Percentiles rank a stretch among this genome's conserved stretches.
Evolutionary conservation across 2,329 filamentous ascomycete species (phyloP).

Genomic region (Akanthomyces muscarius): DNA sequence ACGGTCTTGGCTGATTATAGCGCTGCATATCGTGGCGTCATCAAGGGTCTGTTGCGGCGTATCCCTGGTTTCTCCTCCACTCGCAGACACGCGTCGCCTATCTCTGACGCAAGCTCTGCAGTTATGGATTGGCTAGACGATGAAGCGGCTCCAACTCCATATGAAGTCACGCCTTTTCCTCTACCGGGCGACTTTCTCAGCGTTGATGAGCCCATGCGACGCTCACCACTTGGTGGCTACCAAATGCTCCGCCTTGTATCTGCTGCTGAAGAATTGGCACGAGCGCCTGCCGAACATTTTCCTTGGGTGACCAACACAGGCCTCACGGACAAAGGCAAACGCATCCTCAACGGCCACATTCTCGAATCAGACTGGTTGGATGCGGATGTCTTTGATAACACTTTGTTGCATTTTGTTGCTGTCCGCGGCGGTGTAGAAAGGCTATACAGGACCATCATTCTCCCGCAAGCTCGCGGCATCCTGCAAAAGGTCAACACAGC

Average conservation of each 20-base stretch:
- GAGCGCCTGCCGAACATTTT: constrained; percentile 17
- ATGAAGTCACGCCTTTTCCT: constrained; percentile 26
- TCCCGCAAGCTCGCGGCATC: constrained; percentile 16
- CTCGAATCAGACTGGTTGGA: constrained; percentile 18
- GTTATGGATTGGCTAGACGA: constrained; percentile 29
- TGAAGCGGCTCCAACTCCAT: constrained; percentile 23
- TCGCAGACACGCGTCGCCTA: constrained; percentile 24
- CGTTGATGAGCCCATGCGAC: constrained; percentile 25
- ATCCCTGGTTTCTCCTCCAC: constrained; percentile 31
- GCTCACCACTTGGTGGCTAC: constrained; percentile 23
- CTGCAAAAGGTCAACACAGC: constrained; percentile 35
- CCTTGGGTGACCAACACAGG: constrained; percentile 30
- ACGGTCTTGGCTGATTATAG: constrained; percentile 31
- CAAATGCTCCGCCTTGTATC: constrained; percentile 29
- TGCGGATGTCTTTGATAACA: constrained; percentile 45
- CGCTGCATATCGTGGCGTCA: constrained; percentile 33
- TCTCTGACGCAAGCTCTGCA: constrained; percentile 22
- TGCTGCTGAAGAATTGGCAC: constrained; percentile 23
- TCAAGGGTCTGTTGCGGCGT: constrained; percentile 36
- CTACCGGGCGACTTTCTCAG: constrained; percentile 49
- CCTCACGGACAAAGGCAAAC: constrained; percentile 20
- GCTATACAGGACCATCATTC: constrained; percentile 28
- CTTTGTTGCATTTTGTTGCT: constrained; percentile 44
- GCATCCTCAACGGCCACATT: constrained; percentile 19
- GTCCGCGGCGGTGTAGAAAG: constrained; percentile 28